Conservation (phyloP, 1,284 basidiomycete species). For the Gomphus bonarii region DNA sequence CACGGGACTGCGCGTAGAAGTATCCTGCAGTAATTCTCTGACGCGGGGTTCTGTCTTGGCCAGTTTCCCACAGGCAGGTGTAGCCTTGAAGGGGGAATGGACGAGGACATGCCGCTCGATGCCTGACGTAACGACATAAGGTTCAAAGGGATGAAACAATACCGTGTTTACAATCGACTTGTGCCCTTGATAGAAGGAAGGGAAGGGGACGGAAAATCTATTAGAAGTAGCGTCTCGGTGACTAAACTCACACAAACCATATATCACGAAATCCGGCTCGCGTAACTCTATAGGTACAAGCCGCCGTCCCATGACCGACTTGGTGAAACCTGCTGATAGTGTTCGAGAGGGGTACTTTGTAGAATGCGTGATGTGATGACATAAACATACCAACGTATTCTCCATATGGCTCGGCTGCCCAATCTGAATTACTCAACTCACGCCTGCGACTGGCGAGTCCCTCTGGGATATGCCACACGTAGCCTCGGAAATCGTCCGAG, state of each 20-base stretch:
- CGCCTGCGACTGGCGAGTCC: slow-evolving; percentile 34
- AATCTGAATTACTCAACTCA: slow-evolving; percentile 32
- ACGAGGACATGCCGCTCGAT: slow-evolving; percentile 61
- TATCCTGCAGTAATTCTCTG: slow-evolving; percentile 29
- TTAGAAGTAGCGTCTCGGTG: background rate
- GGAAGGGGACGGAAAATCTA: background rate
- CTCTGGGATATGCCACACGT: slow-evolving; percentile 67
- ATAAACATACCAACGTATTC: slow-evolving; percentile 29
- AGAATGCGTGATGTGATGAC: background rate
- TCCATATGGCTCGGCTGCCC: slow-evolving; percentile 24
- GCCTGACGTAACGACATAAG: slow-evolving; percentile 56
- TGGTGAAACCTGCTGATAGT: slow-evolving; percentile 35
- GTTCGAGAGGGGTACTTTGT: background rate
- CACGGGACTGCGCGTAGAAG: slow-evolving; percentile 10
- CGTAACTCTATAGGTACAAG: slow-evolving; percentile 47
- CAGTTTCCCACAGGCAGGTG: slow-evolving; percentile 38
- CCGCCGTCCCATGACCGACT: slow-evolving; percentile 25
- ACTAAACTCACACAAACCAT: slow-evolving; percentile 28
- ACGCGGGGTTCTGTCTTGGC: slow-evolving; percentile 33
- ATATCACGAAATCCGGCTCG: slow-evolving; percentile 43
- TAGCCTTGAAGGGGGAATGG: slow-evolving; percentile 48
- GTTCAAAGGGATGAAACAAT: slow-evolving; percentile 59
- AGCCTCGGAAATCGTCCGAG: slow-evolving; percentile 72
- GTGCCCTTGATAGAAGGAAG: slow-evolving; percentile 36
- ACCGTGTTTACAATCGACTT: slow-evolving; percentile 65